Base-by-base conservation (phyloP, 1,139 yeast genomes). In the Zygoascus hellenicus region DNA sequence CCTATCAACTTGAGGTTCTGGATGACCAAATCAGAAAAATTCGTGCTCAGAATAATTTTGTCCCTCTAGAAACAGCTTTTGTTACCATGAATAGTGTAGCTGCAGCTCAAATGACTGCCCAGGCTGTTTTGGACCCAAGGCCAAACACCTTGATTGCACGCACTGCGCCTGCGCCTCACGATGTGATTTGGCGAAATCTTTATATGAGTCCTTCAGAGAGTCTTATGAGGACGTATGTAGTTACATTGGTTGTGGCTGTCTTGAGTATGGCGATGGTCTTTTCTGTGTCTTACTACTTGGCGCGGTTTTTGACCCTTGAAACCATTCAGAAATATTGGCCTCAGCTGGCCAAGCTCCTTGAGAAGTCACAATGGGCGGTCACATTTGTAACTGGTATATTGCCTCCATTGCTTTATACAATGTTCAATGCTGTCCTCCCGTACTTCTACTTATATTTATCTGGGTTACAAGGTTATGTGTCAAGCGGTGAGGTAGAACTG, bases 51-150 rank as follows among this genome's bases (percentile, higher is more conserved):
- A 74, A 67, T 30, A 53, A 56, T 16, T 73, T 71, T 51, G 58
- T 60, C 30, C 65, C 76, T 13, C 68, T 72, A 6, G 70, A 72
- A 14, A 69, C 73, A 10, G 95, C 96, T 0, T 87, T 87, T 64
- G 78, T 87, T 17, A 87, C 95, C 1, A 82, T 87, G 92, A 83
- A 81, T 53, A 76, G 87, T 1, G 95, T 86, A 9, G 86, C 94
- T 0, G 81, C 83, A 57, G 95, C 96, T 1, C 96, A 87, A 62
- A 80, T 87, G 83, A 81, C 88, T 7, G 94, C 96, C 0, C 96
- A 88, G 62, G 87, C 95, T 0, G 85, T 86, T 0, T 68, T 87
- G 45, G 94, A 88, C 53, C 95, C 96, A 0, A 75, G 80, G 47
- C 83, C 87, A 1, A 77, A 81, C 59, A 82, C 83, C 48, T 68